Evolutionary conservation across 192 early-diverging fungal genomes (phyloP).

Genomic region (Entophlyctis helioformis): DNA sequence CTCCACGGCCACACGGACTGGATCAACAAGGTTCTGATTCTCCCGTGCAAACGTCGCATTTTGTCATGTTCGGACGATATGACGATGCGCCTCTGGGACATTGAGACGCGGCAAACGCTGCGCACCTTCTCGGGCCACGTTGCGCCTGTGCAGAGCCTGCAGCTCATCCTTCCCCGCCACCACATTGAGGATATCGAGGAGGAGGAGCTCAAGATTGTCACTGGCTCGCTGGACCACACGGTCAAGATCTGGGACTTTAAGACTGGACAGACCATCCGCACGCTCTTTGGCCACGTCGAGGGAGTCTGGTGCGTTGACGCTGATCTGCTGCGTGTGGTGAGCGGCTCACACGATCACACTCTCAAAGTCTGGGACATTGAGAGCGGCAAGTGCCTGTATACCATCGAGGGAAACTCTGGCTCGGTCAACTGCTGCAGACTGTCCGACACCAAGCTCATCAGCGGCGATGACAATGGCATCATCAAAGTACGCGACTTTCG

Average conservation of each 20-base stretch:
- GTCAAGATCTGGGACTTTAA: conserved; percentile 88
- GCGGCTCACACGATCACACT: conserved; percentile 73
- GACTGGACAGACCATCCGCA: conserved; percentile 62
- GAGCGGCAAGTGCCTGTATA: too few species aligned
- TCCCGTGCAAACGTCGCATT: conserved; percentile 21
- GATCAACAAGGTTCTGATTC: conserved; percentile 84
- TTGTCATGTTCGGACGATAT: conserved; percentile 88
- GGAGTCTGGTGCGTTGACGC: conserved; percentile 73
- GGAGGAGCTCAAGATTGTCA: conserved; percentile 55
- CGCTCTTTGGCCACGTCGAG: conserved; percentile 72
- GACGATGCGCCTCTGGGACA: conserved; percentile 54
- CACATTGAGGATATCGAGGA: background rate
- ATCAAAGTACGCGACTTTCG: too few species aligned
- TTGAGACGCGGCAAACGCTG: conserved; percentile 56
- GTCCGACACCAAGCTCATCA: too few species aligned
- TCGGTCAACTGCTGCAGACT: too few species aligned
- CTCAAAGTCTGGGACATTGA: conserved; percentile 89
- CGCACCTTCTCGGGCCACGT: conserved; percentile 37
- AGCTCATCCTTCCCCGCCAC: conserved; percentile 9
- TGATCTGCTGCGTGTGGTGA: conserved; percentile 65
- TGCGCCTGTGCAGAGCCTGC: conserved; percentile 28
- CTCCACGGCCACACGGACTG: conserved; percentile 79
- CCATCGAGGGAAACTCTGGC: too few species aligned
- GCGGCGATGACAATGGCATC: too few species aligned
- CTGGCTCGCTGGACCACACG: conserved; percentile 82